Evolutionary conservation across 2,329 filamentous ascomycete species (phyloP).

Genomic region (Talaromyces sp.): DNA sequence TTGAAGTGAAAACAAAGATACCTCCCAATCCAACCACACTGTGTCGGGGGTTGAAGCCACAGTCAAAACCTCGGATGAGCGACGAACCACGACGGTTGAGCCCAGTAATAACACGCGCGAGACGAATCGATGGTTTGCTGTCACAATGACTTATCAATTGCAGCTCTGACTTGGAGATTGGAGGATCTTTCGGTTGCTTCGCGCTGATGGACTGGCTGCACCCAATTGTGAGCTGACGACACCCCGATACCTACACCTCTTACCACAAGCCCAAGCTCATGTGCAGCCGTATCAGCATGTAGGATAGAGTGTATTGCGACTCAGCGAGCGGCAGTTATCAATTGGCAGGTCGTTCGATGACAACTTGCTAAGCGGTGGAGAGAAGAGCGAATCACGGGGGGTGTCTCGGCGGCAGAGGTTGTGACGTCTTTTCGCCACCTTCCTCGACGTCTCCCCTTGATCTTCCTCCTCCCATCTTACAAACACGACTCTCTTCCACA

Average conservation of each 20-base stretch:
- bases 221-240: not conserved
- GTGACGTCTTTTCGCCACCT: not conserved
- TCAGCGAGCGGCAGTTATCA: not conserved
- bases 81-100: not conserved
- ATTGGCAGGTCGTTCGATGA: not conserved
- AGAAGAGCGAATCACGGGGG: not conserved
- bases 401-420: not conserved
- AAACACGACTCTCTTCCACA: not conserved
- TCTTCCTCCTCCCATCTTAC: not conserved
- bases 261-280: not conserved
- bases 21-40: no score
- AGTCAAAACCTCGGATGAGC: not conserved
- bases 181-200: not conserved
- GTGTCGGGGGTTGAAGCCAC: not conserved
- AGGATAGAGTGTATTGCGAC: not conserved
- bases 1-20: not conserved
- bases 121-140: not conserved
- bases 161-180: not conserved
- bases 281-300: not conserved
- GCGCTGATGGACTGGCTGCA: not conserved
- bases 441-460: not conserved
- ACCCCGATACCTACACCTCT: not conserved
- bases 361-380: not conserved
- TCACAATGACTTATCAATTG: not conserved
- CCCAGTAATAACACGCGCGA: no score